These are phyloP conservation scores for Mycena filopes DNA, from an alignment of 768 basidiomycete species.

Conservation along the genomic window DNA sequence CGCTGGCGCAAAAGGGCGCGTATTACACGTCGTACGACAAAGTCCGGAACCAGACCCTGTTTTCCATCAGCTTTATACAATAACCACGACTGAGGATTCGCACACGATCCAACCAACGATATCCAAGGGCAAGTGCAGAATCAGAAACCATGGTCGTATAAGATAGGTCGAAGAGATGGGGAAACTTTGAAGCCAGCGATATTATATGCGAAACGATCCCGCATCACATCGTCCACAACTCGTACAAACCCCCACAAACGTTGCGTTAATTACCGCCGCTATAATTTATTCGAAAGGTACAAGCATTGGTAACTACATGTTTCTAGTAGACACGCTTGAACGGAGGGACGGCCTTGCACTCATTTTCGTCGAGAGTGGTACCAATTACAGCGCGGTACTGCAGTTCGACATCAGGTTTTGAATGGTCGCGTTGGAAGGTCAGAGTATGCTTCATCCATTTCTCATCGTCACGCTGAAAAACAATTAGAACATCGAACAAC, in stretches of 20 bases:
- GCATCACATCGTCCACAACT: too few relatives aligned
- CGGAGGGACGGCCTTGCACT: conserved; percentile 97
- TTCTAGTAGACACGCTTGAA: conserved; percentile 95
- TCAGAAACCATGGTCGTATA: conserved; percentile 29
- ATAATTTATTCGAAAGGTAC: conserved; percentile 26
- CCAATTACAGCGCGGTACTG: conserved; percentile 89
- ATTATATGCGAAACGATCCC: too few relatives aligned
- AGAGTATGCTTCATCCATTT: conserved; percentile 97
- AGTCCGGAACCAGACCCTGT: conserved; percentile 73
- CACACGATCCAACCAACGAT: conserved; percentile 34
- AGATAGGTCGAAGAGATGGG: neutral
- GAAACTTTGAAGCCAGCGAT: too few relatives aligned
- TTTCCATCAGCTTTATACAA: conserved; percentile 23
- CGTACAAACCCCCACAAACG: too few relatives aligned
- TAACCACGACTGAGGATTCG: conserved; percentile 30
- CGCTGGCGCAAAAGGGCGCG: conserved; percentile 41
- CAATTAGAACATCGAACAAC: neutral
- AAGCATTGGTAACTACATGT: conserved; percentile 4
- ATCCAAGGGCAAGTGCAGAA: conserved; percentile 28
- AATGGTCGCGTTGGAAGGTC: conserved; percentile 86
- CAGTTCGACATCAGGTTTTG: conserved; percentile 86
- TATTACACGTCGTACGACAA: conserved; percentile 58
- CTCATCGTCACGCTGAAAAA: conserved; percentile 84
- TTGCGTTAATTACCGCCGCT: neutral
- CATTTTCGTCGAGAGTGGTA: conserved; percentile 91